Evolutionary conservation across 1,139 yeast genomes (phyloP), one percentile per base, ranked within the genome.

Genomic region (Zygosaccharomyces pseudobailii): DNA sequence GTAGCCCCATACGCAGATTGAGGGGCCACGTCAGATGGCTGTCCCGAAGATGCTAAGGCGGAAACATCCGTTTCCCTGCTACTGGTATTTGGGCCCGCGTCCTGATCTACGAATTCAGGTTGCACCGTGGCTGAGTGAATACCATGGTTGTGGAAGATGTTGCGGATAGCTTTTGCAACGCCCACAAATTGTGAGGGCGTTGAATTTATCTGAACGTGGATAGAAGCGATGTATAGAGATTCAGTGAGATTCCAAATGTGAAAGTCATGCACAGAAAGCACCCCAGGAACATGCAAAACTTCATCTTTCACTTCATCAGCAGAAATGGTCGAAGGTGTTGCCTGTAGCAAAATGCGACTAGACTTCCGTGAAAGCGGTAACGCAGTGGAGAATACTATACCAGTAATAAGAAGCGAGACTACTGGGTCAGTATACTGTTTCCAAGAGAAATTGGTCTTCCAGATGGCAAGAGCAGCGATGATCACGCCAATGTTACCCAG

Each of bases 231-330:
- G 57, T 82, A 76, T 47, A 87, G 78, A 55, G 84, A 87, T 69
- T 92, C 98, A 48, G 90, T 87, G 57, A 92, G 75, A 65, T 89
- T 92, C 98, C 98, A 92, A 51, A 92, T 85, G 66, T 92, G 98
- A 74, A 92, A 82, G 65, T 92, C 98, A 66, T 92, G 98, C 36
- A 92, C 82, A 4, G 94, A 87, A 53, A 80, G 75, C 44, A 92
- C 94, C 23, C 90, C 87, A 0, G 81, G 78, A 24, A 90, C 75
- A 45, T 74, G 71, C 22, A 78, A 62, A 44, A 92, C 84, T 53
- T 86, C 87, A 42, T 76, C 73, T 48, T 84, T 78, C 39, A 92
- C 88, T 41, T 76, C 77, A 51, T 85, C 84, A 10, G 95, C 84
- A 58, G 89, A 81, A 46, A 92, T 75, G 42, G 82, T 75, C 17